Conservation (phyloP, 2,329 filamentous ascomycete species). For the Epichloe scottii region DNA sequence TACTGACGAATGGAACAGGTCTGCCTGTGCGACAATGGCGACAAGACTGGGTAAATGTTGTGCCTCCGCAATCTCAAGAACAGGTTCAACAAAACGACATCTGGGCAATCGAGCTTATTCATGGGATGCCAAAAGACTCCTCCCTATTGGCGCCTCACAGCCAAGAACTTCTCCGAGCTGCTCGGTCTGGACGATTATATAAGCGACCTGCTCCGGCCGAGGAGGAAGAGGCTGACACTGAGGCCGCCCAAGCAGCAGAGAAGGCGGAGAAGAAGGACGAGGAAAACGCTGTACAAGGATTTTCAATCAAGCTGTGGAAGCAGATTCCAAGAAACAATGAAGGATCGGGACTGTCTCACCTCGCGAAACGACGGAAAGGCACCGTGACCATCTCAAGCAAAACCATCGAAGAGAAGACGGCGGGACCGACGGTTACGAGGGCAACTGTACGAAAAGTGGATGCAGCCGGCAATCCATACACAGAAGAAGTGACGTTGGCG, state of each 20-base stretch:
- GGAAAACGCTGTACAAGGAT: constrained; percentile 40
- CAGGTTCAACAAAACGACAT: constrained; percentile 49
- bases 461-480: constrained; percentile 66
- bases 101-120: constrained; percentile 64
- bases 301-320: constrained; percentile 48
- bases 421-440: constrained; percentile 53
- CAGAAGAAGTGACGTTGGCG: constrained; percentile 70
- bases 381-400: constrained; percentile 44
- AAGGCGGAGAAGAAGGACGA: constrained; percentile 53
- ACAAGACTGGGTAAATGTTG: constrained; percentile 55
- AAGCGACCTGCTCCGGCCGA: constrained; percentile 55
- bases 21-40: constrained; percentile 88
- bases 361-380: constrained; percentile 50
- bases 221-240: constrained; percentile 44
- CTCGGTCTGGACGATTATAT: constrained; percentile 63
- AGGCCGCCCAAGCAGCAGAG: constrained; percentile 28
- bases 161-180: constrained; percentile 70
- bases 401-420: constrained; percentile 30
- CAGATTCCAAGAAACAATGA: constrained; percentile 48
- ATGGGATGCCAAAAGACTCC: constrained; percentile 76
- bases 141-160: constrained; percentile 66
- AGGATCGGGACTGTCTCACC: constrained; percentile 35
- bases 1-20: constrained; percentile 36
- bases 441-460: constrained; percentile 71
- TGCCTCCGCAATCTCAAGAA: constrained; percentile 53